Percentiles rank a stretch among this genome's conserved stretches.
Evolutionary conservation across 2,329 filamentous ascomycete species (phyloP).

Genomic region (Onygena corvina): DNA sequence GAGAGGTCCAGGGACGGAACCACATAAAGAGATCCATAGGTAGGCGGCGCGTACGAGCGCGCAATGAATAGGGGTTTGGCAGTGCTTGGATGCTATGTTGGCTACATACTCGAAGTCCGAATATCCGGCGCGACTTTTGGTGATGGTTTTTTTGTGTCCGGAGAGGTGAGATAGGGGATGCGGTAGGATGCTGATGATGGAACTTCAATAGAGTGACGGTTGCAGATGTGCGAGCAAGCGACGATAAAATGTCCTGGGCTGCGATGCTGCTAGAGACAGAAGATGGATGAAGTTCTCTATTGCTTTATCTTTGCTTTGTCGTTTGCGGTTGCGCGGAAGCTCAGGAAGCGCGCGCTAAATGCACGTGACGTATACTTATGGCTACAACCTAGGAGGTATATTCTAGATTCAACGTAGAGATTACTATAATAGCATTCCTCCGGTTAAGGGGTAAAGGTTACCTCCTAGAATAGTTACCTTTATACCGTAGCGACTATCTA

Average conservation of each 20-base stretch:
- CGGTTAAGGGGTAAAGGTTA: too few species aligned
- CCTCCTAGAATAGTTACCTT: too few species aligned
- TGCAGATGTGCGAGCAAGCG: neutral
- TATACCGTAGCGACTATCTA: too few species aligned
- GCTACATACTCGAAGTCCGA: neutral
- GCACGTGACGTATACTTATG: neutral
- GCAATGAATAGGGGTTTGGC: neutral
- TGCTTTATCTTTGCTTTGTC: too few species aligned
- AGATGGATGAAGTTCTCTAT: neutral
- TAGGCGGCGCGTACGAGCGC: neutral
- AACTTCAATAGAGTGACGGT: neutral
- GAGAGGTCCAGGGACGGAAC: neutral
- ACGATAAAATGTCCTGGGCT: neutral
- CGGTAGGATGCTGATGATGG: neutral
- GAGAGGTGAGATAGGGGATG: neutral
- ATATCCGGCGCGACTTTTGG: neutral
- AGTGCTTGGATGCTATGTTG: neutral
- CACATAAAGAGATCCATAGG: neutral
- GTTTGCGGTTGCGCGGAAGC: neutral
- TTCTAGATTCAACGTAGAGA: too few species aligned
- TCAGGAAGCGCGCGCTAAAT: neutral
- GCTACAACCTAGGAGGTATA: too few species aligned
- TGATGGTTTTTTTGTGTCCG: neutral
- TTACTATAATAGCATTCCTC: too few species aligned
- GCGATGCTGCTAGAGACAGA: neutral